phyloP scores from a whole-genome alignment of 2,329 filamentous ascomycete genomes.

The Aspergillus bombycis region DNA sequence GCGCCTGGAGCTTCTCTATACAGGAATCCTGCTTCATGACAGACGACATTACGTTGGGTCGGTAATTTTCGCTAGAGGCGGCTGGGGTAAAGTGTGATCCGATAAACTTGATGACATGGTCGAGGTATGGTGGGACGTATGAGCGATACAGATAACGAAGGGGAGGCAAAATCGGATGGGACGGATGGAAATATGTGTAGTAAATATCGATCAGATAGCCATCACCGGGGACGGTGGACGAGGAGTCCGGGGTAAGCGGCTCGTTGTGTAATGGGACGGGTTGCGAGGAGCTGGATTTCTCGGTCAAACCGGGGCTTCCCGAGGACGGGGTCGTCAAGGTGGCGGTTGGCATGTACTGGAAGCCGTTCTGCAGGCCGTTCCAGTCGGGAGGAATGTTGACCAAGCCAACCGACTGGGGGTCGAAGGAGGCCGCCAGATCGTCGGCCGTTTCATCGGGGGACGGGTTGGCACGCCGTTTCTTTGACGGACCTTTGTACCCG shows the following conservation, averaged over 20 bases:
- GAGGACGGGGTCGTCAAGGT: constrained; percentile 30
- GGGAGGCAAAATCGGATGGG: constrained; percentile 61
- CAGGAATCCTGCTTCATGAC: constrained; percentile 47
- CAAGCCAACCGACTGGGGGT: constrained; percentile 20
- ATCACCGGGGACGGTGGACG: constrained; percentile 36
- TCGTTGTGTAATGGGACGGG: constrained; percentile 23
- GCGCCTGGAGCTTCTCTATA: constrained; percentile 73
- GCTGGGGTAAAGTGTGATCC: constrained; percentile 57
- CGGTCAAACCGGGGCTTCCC: constrained; percentile 29
- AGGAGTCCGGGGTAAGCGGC: constrained; percentile 42
- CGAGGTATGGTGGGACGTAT: constrained; percentile 50
- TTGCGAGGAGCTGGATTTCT: constrained; percentile 21
- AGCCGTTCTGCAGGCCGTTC: constrained; percentile 38
- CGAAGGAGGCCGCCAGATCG: constrained; percentile 44
- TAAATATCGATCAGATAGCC: constrained; percentile 55
- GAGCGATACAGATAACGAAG: constrained; percentile 43
- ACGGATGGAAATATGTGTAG: constrained; percentile 59
- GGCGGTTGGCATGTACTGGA: constrained; percentile 28
- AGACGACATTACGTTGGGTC: constrained; percentile 35
- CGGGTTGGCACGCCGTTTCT: constrained; percentile 46
- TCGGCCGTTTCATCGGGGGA: constrained; percentile 51
- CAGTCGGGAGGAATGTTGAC: constrained; percentile 45
- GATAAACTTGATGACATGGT: constrained; percentile 60
- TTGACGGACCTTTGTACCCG: constrained; percentile 72
- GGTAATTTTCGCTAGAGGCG: constrained; percentile 49